Evolutionary conservation across 441 rosid genomes (phyloP).

Genomic region (Erysimum cheiri): DNA sequence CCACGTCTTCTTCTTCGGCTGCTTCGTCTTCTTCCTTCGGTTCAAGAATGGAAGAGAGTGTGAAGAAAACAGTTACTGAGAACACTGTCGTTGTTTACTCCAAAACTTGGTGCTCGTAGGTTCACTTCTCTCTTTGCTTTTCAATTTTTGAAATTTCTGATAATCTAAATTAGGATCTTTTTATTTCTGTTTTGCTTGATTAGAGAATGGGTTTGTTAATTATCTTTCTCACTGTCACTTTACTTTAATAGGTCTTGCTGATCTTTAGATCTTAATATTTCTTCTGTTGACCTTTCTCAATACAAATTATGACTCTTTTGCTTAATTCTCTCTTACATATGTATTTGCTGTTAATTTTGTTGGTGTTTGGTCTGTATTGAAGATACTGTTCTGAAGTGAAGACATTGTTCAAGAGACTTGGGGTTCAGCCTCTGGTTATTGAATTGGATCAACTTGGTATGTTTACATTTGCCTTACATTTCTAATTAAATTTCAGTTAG

Average conservation of each 20-base stretch:
- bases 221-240: not conserved
- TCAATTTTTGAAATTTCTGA: not conserved
- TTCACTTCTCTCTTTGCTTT: conserved; percentile 36
- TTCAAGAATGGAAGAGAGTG: conserved; percentile 79
- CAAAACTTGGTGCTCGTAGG: conserved; percentile 97
- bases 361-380: conserved; percentile 21
- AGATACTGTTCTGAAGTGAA: conserved; percentile 96
- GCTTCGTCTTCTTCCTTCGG: conserved; percentile 68
- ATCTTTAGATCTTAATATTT: conserved; percentile 20
- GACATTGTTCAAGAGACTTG: conserved; percentile 72
- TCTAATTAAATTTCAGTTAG: too few relatives aligned
- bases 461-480: conserved; percentile 35
- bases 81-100: conserved; percentile 93
- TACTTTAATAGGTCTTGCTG: not conserved
- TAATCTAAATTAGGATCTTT: not conserved
- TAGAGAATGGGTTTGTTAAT: not conserved
- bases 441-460: conserved; percentile 91
- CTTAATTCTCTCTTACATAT: not conserved
- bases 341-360: not conserved
- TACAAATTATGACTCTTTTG: conserved; percentile 18
- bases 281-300: not conserved
- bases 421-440: conserved; percentile 75
- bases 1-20: conserved; percentile 46
- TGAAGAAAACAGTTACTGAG: conserved; percentile 70
- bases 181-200: not conserved